phyloP scores from a whole-genome alignment of 805 yeast species.

The Candida lessepsii region DNA sequence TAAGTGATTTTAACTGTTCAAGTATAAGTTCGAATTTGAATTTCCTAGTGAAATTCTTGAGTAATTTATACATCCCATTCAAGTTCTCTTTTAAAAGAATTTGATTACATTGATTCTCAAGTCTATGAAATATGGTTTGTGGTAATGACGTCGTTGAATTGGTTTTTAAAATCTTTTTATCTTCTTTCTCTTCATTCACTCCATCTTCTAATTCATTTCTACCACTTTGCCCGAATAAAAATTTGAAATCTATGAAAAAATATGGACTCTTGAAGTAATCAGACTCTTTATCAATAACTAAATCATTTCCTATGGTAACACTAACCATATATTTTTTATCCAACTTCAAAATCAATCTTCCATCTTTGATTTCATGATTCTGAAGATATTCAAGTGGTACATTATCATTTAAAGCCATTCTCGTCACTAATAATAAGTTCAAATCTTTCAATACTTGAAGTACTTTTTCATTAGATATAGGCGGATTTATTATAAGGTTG shows the following conservation, averaged over 20 bases:
- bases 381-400: constrained; percentile 62
- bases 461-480: constrained; percentile 54
- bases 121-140: constrained; percentile 29
- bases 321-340: constrained; percentile 59
- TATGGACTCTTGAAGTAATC: constrained; percentile 56
- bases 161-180: constrained; percentile 1
- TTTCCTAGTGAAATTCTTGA: constrained; percentile 60
- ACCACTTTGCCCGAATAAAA: constrained; percentile 54
- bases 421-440: constrained; percentile 68
- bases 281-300: constrained; percentile 46
- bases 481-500: constrained; percentile 48
- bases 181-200: too few relatives aligned
- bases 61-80: constrained; percentile 51
- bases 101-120: constrained; percentile 58
- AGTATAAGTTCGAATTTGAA: constrained; percentile 57
- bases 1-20: constrained; percentile 49
- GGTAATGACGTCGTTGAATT: constrained; percentile 32
- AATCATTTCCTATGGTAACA: constrained; percentile 68
- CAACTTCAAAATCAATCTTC: constrained; percentile 67
- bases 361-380: constrained; percentile 67
- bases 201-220: too few relatives aligned
- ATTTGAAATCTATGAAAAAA: constrained; percentile 73
- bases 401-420: constrained; percentile 65
- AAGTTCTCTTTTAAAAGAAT: constrained; percentile 48
- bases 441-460: constrained; percentile 63